A percentile compares a stretch with the other conserved stretches of the same genome.
Conservation (phyloP, 2,329 filamentous ascomycete species). For the Capronia americana region DNA sequence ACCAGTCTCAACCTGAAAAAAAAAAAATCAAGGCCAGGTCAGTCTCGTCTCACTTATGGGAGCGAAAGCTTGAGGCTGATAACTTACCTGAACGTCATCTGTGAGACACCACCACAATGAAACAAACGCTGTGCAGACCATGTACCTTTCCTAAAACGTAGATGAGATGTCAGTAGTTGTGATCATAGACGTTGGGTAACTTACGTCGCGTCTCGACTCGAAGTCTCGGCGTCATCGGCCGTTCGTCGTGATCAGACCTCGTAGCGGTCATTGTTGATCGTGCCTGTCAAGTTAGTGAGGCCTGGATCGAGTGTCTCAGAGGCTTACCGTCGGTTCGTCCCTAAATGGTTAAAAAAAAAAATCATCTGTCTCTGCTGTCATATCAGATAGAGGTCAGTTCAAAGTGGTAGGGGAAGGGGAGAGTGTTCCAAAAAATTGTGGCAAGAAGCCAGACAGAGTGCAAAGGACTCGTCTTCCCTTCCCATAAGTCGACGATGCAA, state of each 20-base stretch:
- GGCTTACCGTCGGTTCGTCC: neutral
- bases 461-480: neutral
- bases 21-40: neutral
- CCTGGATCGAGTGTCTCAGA: neutral
- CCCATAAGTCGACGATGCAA: constrained; percentile 4
- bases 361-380: neutral
- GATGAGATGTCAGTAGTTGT: neutral
- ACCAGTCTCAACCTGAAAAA: neutral
- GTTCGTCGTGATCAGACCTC: neutral
- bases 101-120: neutral
- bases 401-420: neutral
- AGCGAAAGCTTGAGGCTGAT: neutral
- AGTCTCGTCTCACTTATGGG: neutral
- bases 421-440: constrained; percentile 1
- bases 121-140: neutral
- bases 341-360: neutral
- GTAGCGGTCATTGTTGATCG: neutral
- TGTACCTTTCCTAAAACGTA: neutral
- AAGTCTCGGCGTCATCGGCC: neutral
- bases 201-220: neutral
- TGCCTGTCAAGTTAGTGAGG: neutral
- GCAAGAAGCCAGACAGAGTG: neutral
- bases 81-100: neutral
- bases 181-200: neutral
- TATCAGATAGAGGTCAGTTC: neutral